A percentile compares a stretch with the other conserved stretches of the same genome.
Evolutionary conservation across 2,329 filamentous ascomycete genomes (phyloP).

Genomic region (Orbilia quercus): DNA sequence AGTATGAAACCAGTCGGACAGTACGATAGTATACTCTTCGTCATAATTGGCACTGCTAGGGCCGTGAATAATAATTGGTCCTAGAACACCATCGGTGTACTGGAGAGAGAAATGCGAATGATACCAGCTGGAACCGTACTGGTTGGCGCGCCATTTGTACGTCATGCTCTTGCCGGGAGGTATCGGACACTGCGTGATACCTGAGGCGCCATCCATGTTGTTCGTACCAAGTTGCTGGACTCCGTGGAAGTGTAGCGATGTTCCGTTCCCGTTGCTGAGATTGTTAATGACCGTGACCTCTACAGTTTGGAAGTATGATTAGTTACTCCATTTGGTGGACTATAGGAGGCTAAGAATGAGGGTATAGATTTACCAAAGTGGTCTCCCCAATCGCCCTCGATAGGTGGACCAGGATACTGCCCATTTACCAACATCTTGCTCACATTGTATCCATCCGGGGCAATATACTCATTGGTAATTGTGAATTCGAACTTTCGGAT

Average conservation of each 20-base stretch:
- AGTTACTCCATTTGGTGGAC: background rate
- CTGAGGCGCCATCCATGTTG: conserved; percentile 70
- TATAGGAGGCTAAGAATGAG: background rate
- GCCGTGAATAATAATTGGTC: conserved; percentile 72
- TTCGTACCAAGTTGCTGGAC: conserved; percentile 67
- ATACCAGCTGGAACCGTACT: conserved; percentile 70
- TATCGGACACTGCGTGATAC: conserved; percentile 67
- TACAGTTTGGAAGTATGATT: background rate
- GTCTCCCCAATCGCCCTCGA: conserved; percentile 74
- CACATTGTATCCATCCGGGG: conserved; percentile 68
- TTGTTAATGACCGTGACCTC: conserved; percentile 64
- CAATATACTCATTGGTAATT: conserved; percentile 67
- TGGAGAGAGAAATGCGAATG: conserved; percentile 71
- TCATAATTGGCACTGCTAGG: conserved; percentile 72
- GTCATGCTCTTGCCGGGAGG: conserved; percentile 65
- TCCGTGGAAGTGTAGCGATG: conserved; percentile 70
- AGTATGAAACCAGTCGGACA: conserved; percentile 74
- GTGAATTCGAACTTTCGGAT: conserved; percentile 67
- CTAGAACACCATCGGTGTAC: conserved; percentile 71
- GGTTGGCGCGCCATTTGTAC: conserved; percentile 70
- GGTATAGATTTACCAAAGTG: conserved; percentile 65
- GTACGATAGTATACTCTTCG: conserved; percentile 71
- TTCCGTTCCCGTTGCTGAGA: conserved; percentile 62
- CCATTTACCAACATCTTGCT: conserved; percentile 71
- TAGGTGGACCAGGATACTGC: conserved; percentile 74